phyloP scores from a whole-genome alignment of 1,284 basidiomycete genomes.

The Trichosporon inkin region DNA sequence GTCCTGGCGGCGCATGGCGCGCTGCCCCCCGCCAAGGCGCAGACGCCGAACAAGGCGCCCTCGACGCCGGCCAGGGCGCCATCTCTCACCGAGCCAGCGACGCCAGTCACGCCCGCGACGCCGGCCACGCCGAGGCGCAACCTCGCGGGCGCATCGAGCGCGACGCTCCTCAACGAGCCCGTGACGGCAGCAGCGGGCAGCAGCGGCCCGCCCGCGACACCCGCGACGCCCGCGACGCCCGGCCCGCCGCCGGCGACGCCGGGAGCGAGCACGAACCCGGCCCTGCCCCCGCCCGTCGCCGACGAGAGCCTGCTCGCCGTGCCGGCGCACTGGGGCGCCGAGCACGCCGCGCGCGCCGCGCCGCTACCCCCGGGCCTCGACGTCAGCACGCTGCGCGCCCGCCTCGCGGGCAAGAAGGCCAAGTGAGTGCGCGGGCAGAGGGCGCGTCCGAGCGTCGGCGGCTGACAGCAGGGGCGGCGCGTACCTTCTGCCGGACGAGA shows the following conservation, averaged over 20 bases:
- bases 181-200: background rate
- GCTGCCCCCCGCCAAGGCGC: constrained; percentile 42
- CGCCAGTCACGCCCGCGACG: background rate
- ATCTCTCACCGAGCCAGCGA: background rate
- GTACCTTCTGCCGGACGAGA: constrained; percentile 72
- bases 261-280: constrained; percentile 18
- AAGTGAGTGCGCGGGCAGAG: constrained; percentile 56
- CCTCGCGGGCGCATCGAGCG: background rate
- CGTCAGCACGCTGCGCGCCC: constrained; percentile 59
- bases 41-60: constrained; percentile 48
- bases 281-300: constrained; percentile 16
- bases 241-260: constrained; percentile 19
- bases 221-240: too few species aligned
- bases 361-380: constrained; percentile 63
- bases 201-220: background rate
- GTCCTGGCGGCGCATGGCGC: constrained; percentile 61
- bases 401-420: constrained; percentile 72
- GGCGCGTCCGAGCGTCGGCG: background rate
- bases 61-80: constrained; percentile 8
- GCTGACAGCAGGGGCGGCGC: constrained; percentile 58
- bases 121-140: background rate
- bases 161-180: background rate
- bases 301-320: constrained; percentile 13
- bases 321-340: constrained; percentile 25
- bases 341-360: constrained; percentile 23